Conservation (phyloP, 31 red algal genomes). For the Odonthalia washingtoniensis region DNA sequence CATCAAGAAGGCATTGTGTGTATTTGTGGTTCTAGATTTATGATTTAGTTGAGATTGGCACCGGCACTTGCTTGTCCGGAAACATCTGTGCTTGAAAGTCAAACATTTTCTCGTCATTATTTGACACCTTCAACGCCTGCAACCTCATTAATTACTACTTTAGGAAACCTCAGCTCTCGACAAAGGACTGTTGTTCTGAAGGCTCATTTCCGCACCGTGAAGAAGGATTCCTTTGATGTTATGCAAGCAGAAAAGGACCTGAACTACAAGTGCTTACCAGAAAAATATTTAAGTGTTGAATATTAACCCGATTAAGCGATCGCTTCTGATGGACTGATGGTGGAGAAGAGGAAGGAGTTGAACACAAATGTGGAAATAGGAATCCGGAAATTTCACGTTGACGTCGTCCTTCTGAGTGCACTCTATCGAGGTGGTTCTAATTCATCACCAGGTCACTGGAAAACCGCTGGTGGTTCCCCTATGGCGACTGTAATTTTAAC, state of each 20-base stretch:
- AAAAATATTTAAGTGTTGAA: conserved; percentile 41
- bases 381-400: conserved; percentile 58
- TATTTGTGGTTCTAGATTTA: conserved; percentile 42
- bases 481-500: conserved; percentile 60
- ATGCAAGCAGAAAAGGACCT: conserved; percentile 45
- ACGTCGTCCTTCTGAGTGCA: conserved; percentile 49
- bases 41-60: conserved; percentile 67
- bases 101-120: conserved; percentile 54
- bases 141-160: conserved; percentile 43
- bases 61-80: conserved; percentile 61
- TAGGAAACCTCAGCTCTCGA: conserved; percentile 55
- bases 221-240: conserved; percentile 50
- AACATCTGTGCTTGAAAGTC: conserved; percentile 46
- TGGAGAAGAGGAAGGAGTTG: neutral
- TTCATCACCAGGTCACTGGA: conserved; percentile 54
- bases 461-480: conserved; percentile 46
- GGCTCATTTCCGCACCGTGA: conserved; percentile 49
- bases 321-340: neutral
- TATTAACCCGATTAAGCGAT: neutral
- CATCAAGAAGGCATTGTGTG: conserved; percentile 58
- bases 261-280: conserved; percentile 54
- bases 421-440: conserved; percentile 47
- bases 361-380: conserved; percentile 24
- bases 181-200: conserved; percentile 52
- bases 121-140: conserved; percentile 52